Base-by-base conservation (phyloP, 495 filamentous ascomycete genomes). In the Xylaria longipes region DNA sequence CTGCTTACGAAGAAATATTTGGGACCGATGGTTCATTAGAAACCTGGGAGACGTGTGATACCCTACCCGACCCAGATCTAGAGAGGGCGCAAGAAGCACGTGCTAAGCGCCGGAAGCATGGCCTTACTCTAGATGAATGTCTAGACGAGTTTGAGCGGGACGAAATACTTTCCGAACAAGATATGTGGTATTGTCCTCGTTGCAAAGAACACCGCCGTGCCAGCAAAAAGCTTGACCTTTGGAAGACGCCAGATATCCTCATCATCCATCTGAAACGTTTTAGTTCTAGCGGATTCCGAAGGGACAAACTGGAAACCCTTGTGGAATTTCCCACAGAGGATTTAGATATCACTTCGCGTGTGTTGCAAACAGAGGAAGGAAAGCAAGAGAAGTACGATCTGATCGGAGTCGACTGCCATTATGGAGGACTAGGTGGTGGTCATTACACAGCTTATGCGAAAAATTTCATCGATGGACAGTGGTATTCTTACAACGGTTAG, bases 401-500 rank as follows among this genome's bases (percentile, higher is more conserved):
- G 29, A 92, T 98, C 78, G 96, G 91, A 0, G 94, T 98, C 1
- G 96, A 99, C 79, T 94, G 97, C 78, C 96, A 99, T 79, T 96
- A 91, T 75, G 96, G 97, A 68, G 93, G 93, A 39, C 85, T 99
- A 58, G 92, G 93, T 35, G 96, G 96, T 27, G 96, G 96, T 0
- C 96, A 99, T 79, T 99, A 99, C 81, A 98, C 94, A 22, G 96
- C 97, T 3, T 93, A 89, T 79, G 93, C 94, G 2, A 94, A 94
- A 84, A 98, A 97, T 75, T 98, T 95, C 77, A 82, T 92, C 66
- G 93, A 96, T 70, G 88, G 87, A 71, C 80, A 90, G 76, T 99
- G 97, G 97, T 97, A 97, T 77, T 90, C 95, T 60, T 98, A 95
- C 77, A 98, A 99, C 78, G 96, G 95, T 97, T 85, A 79, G 91